phyloP scores from a whole-genome alignment of 352 stramenopile genomes.

The Halophytophthora polymorphica region DNA sequence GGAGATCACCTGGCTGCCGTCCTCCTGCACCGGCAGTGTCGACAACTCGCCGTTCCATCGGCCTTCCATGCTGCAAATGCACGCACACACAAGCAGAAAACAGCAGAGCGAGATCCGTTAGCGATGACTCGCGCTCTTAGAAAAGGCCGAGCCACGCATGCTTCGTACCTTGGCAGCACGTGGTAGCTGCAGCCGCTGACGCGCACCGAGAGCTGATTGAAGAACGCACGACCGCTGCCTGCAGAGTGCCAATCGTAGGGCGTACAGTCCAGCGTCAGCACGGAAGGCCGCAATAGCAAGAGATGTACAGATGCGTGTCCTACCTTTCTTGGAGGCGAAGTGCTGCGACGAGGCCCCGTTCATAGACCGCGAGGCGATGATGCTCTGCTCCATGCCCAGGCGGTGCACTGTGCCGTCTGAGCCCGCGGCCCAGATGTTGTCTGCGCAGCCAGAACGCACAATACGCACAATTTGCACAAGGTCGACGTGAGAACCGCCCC shows the following conservation, averaged over 20 bases:
- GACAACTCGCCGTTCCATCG: constrained; percentile 84
- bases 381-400: constrained; percentile 79
- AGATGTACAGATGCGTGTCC: too few relatives aligned
- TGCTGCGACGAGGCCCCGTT: constrained; percentile 43
- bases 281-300: too few relatives aligned
- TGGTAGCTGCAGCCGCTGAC: constrained; percentile 85
- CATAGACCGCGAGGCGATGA: constrained; percentile 68
- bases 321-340: constrained; percentile 60
- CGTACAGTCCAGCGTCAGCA: too few relatives aligned
- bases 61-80: constrained; percentile 60
- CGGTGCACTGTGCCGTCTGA: constrained; percentile 78
- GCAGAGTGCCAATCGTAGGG: not conserved
- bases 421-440: constrained; percentile 85
- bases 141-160: not conserved
- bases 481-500: too few relatives aligned
- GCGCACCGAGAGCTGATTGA: constrained; percentile 85
- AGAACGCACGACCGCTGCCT: constrained; percentile 60
- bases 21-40: constrained; percentile 66
- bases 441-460: constrained; percentile 11
- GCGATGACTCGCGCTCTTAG: too few relatives aligned
- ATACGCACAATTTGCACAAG: not conserved
- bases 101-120: too few relatives aligned
- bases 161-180: constrained; percentile 55
- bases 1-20: constrained; percentile 86
- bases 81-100: not conserved